Conservation (phyloP, 148 eudicot species). For the Diospyros kaki region DNA sequence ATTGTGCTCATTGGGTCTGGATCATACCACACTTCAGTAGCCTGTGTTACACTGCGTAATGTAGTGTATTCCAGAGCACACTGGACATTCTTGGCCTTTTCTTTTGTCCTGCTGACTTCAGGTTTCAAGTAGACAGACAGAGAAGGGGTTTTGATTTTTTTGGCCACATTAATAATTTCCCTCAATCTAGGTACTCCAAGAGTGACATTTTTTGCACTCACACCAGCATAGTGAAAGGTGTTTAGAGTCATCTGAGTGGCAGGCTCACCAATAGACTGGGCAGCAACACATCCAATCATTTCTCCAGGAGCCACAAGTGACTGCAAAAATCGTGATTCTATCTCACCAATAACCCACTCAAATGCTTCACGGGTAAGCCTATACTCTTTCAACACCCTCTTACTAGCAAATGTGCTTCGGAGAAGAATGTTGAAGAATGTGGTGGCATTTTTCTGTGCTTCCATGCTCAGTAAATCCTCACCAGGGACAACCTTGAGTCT, state of each 20-base stretch:
- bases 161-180: constrained; percentile 96
- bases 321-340: constrained; percentile 91
- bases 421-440: constrained; percentile 89
- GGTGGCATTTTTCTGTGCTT: constrained; percentile 97
- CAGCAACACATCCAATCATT: constrained; percentile 99
- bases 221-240: constrained; percentile 99
- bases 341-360: constrained; percentile 97
- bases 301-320: constrained; percentile 98
- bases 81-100: constrained; percentile 89
- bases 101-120: constrained; percentile 68
- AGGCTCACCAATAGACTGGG: constrained; percentile 99
- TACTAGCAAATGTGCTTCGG: constrained; percentile 91
- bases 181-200: constrained; percentile 98
- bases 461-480: constrained; percentile 83
- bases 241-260: constrained; percentile 99
- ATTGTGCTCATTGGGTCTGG: constrained; percentile 94
- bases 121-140: constrained; percentile 88
- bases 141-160: constrained; percentile 95
- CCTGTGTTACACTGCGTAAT: constrained; percentile 92
- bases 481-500: constrained; percentile 92
- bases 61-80: constrained; percentile 95
- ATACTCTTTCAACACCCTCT: constrained; percentile 86
- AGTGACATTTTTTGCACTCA: constrained; percentile 99
- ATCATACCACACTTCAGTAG: constrained; percentile 99
- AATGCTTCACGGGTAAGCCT: constrained; percentile 91